A percentile compares a stretch with the other conserved stretches of the same genome.
Conservation (phyloP, 2,329 filamentous ascomycete species). For the Exserohilum rostratum region DNA sequence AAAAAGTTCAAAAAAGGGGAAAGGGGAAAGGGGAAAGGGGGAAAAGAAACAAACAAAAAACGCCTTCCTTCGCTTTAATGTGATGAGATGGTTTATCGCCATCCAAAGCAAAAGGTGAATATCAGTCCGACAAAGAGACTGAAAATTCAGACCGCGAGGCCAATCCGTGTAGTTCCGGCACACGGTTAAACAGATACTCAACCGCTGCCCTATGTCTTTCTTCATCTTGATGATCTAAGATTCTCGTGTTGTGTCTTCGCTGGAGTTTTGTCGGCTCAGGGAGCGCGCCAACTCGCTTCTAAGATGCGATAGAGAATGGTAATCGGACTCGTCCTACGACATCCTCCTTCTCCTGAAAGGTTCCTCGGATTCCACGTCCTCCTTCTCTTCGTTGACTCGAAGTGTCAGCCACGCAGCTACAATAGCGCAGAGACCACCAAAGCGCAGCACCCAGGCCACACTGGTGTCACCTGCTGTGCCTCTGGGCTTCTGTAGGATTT, state of each 20-base stretch:
- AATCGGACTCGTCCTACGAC: slow-evolving; percentile 27
- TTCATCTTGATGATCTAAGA: background rate
- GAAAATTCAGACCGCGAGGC: background rate
- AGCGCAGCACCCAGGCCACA: slow-evolving; percentile 83
- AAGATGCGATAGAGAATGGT: slow-evolving; percentile 11
- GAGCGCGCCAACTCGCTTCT: slow-evolving; percentile 18
- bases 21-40: too few species aligned
- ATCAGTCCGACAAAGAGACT: too few species aligned
- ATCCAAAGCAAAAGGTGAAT: background rate
- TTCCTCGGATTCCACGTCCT: slow-evolving; percentile 28
- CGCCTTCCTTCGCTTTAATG: too few species aligned
- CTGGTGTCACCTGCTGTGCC: slow-evolving; percentile 84
- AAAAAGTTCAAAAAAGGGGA: too few species aligned
- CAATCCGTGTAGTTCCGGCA: slow-evolving; percentile 1
- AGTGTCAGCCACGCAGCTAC: slow-evolving; percentile 76
- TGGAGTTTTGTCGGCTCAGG: slow-evolving; percentile 9
- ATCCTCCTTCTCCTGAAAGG: slow-evolving; percentile 30
- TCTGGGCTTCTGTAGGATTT: slow-evolving; percentile 82
- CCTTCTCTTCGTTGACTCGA: slow-evolving; percentile 67
- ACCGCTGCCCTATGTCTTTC: background rate
- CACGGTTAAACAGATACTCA: background rate
- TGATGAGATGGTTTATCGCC: too few species aligned
- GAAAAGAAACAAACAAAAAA: too few species aligned
- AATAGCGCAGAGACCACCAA: slow-evolving; percentile 80
- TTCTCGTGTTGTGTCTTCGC: background rate